Evolutionary conservation across 768 basidiomycete genomes (phyloP).

Genomic region (Lactifluus subvellereus): DNA sequence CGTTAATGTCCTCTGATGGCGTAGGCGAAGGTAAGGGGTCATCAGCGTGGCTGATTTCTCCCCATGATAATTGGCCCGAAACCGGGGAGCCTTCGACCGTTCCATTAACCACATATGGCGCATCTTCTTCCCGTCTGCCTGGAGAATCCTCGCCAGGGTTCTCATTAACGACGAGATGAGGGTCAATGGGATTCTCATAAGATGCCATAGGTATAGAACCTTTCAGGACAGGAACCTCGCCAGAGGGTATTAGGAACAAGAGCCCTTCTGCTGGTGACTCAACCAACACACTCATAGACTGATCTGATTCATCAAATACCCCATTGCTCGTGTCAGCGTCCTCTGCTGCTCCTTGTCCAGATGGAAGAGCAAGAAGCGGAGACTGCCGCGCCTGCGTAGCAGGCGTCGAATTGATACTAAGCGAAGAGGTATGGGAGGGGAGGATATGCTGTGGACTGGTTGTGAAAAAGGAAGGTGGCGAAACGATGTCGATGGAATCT

Average conservation of each 20-base stretch:
- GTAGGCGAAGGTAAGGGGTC: background rate
- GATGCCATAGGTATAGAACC: too few species aligned
- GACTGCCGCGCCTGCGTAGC: background rate
- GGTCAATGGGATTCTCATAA: background rate
- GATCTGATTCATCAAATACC: background rate
- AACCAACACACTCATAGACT: background rate
- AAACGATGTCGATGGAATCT: constrained; percentile 10
- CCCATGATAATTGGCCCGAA: background rate
- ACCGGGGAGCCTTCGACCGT: background rate
- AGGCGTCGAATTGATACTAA: background rate
- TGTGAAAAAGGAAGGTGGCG: background rate
- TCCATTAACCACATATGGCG: background rate
- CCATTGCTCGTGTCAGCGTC: background rate
- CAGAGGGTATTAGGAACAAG: background rate
- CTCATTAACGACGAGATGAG: background rate
- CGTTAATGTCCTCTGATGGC: background rate
- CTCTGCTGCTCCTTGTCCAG: background rate
- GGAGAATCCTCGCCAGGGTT: background rate
- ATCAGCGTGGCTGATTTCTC: background rate
- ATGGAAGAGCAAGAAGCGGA: background rate
- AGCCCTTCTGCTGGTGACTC: constrained; percentile 1
- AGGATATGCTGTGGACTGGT: background rate
- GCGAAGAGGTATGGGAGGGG: background rate
- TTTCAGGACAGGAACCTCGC: background rate
- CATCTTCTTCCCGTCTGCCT: background rate